Base-by-base conservation (phyloP, 2,329 filamentous ascomycete species). In the Ciborinia camelliae region DNA sequence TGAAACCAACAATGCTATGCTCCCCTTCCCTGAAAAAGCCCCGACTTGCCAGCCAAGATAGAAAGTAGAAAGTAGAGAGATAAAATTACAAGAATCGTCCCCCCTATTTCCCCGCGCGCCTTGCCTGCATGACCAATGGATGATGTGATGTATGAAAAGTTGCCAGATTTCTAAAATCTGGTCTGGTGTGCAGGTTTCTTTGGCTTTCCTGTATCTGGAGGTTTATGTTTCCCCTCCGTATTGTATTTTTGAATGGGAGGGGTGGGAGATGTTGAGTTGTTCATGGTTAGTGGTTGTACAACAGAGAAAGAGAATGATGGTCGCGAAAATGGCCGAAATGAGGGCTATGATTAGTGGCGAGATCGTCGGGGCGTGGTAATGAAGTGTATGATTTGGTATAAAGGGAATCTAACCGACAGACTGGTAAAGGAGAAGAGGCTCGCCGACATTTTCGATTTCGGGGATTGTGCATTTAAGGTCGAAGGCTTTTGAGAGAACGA, bases 401-500 rank as follows among this genome's bases (percentile, higher is more conserved):
- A 35, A 37, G n/a, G n/a, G 20, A 4, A 35, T 59, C 35, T 64
- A 64, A 64, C 62, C 53, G 60, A 75, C 74, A 54, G 86, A 87
- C 77, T 93, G 90, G 76, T 99, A 99, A 69, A 99, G 85, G 54
- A 99, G 84, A 59, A 99, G 83, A 28, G 95, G 95, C 79, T 99
- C 95, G 79, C 95, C 95, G 65, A 97, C 90, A 77, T 98, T 96
- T 79, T 97, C 94, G 78, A 99, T 98, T 79, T 99, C 95, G 55
- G 95, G 95, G 75, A 99, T 98, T 37, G 95, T 99, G 82, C 95
- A 99, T 78, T 97, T 97, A 65, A 99, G 85, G 77, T 99, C 95
- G 76, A 99, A 99, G 2, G 95, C 95, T 80, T 99, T 99, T 69
- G 94, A 97, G 30, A 99, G 85, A 65, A 99, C 95, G 73, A 99